phyloP scores from a whole-genome alignment of 805 yeast species.

The Teunomyces funiuensis region DNA sequence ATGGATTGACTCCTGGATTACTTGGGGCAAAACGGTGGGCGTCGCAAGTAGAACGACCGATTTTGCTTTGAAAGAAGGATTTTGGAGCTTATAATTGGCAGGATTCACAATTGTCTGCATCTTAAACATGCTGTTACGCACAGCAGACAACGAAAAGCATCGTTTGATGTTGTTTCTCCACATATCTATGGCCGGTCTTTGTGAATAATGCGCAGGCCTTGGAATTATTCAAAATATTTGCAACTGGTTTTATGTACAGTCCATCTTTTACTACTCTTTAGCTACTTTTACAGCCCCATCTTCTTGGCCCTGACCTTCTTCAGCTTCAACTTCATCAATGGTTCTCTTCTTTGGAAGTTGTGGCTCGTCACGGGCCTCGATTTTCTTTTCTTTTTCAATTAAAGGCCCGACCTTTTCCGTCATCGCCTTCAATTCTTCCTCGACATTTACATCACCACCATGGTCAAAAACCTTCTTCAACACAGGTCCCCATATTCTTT shows the following conservation, averaged over 20 bases:
- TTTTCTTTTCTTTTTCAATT: conserved; percentile 10
- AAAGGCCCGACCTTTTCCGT: conserved; percentile 7
- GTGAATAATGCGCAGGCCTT: background rate
- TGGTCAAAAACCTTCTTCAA: conserved; percentile 51
- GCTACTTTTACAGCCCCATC: too few relatives aligned
- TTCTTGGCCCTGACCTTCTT: too few relatives aligned
- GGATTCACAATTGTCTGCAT: conserved; percentile 12
- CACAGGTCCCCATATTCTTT: conserved; percentile 69
- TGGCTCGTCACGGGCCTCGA: conserved; percentile 6
- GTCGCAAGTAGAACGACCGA: conserved; percentile 38
- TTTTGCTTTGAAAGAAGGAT: conserved; percentile 19
- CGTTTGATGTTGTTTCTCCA: conserved; percentile 3
- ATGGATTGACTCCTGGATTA: conserved; percentile 30
- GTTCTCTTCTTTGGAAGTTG: conserved; percentile 18
- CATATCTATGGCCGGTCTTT: background rate
- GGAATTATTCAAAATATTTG: background rate
- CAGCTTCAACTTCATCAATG: conserved; percentile 20
- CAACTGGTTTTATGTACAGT: conserved; percentile 1
- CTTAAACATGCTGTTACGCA: background rate
- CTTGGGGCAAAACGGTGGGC: conserved; percentile 29
- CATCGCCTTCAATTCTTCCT: conserved; percentile 18
- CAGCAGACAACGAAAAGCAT: background rate
- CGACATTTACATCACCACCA: conserved; percentile 28
- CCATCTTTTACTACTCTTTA: too few relatives aligned
- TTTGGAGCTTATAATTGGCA: conserved; percentile 3